Evolutionary conservation across 1,284 basidiomycete species (phyloP), one percentile per base, ranked within the genome.

Genomic region (Heterobasidion occidentale): DNA sequence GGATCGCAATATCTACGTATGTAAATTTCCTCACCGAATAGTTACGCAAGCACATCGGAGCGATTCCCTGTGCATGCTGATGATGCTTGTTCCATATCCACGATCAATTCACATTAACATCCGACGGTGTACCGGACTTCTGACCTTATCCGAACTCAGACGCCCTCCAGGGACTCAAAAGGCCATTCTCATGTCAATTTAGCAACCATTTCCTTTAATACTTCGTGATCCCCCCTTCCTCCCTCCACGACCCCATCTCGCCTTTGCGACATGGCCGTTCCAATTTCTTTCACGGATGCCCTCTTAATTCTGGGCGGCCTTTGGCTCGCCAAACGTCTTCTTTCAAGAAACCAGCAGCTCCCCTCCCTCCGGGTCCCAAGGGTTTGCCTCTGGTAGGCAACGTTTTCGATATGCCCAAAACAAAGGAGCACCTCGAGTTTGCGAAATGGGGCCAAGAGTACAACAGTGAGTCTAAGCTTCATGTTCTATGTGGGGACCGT

Each of bases 321-420:
- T 12, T 52, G 44, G 20, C 27, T 54, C 19, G 17, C 47, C 8
- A 34, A 35, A 33, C 14, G 19, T 5, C 9, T 59, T 9, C 47
- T 59, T 17, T 4, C 9, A 56, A 53, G 55, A 56, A 42, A 2
- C 17, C 48, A 12, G 34, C 19, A 7, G 52, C 44, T 33, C 52
- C 35, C 20, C 44, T 59, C 7, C 58, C 58, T 17, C 58, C 58
- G 1, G 55, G 58, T n/a, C 58, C 58, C 14, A 56, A 36, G 49
- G 46, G 46, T 17, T 48, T 59, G 7, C 58, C 58, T 2, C 3
- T 59, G 33, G 36, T 59, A 11, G 55, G 58, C 7, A 53, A 58
- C 35, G 17, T 56, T 19, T 34, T 51, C 19, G 42, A 58, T 7
- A 50, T 53, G 34, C 57, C 49, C 4, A 50, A 38, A 19, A 38